Evolutionary conservation across 768 basidiomycete genomes (phyloP).

Genomic region (Suillus weaverae): DNA sequence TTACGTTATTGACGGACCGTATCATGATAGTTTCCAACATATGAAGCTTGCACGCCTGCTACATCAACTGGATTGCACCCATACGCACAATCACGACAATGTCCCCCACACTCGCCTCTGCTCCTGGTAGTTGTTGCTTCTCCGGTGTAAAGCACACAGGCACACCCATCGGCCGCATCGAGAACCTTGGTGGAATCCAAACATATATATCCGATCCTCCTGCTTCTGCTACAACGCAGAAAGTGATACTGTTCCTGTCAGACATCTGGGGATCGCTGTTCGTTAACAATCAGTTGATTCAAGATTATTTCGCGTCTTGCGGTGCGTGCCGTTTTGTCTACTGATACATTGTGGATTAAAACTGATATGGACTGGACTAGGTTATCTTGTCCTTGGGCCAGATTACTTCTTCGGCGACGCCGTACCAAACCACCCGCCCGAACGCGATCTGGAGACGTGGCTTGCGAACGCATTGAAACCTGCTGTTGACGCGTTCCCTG

Average conservation of each 20-base stretch:
- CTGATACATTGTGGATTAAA: background rate
- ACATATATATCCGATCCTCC: conserved; percentile 56
- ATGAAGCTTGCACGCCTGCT: background rate
- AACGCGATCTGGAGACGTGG: conserved; percentile 40
- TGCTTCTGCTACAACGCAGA: conserved; percentile 22
- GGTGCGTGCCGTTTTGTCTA: conserved; percentile 36
- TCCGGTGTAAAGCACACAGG: conserved; percentile 49
- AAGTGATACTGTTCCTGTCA: conserved; percentile 54
- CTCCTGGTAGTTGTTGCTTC: conserved; percentile 47
- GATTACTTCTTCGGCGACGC: conserved; percentile 61
- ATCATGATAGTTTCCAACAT: background rate
- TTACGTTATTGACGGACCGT: background rate
- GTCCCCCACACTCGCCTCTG: conserved; percentile 35
- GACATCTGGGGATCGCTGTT: conserved; percentile 58
- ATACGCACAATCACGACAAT: background rate
- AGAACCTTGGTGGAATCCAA: conserved; percentile 43
- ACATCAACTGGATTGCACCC: background rate
- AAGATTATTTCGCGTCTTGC: conserved; percentile 61
- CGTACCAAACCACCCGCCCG: conserved; percentile 36
- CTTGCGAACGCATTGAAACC: conserved; percentile 26
- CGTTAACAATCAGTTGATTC: conserved; percentile 55
- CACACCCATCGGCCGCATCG: conserved; percentile 40
- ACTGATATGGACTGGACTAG: conserved; percentile 29
- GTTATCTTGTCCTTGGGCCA: conserved; percentile 55
- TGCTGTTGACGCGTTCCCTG: conserved; percentile 41